Evolutionary conservation across 2,329 filamentous ascomycete species (phyloP), one percentile per base, ranked within the genome.

Genomic region (Elsinoe necatrix): DNA sequence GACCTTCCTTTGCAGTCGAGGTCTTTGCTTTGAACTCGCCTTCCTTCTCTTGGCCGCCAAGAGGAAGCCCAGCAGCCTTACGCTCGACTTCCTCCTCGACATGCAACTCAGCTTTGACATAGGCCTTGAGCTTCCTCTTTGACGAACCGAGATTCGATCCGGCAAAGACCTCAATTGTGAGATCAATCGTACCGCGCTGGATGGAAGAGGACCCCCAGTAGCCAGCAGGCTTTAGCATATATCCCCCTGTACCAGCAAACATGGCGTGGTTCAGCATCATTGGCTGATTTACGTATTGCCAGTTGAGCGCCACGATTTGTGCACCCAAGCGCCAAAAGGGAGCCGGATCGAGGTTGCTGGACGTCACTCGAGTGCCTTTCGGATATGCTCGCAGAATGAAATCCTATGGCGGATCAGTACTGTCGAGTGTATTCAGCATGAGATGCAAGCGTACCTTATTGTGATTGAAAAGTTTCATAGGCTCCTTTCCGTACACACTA

Each of bases 191-290:
- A n/a, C 59, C 63, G 18, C 62, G 56, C 27, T 61, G 55, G 5
- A 62, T 62, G 12, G 59, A 64, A 60, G 69, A 72, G 2, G 54
- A 31, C 12, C 29, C 41, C 48, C 83, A 84, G 68, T 90, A 93
- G 14, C 85, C 85, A 29, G 78, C 69, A 0, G 91, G 90, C 71
- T 96, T 96, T 60, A 93, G 77, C 1, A 91, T 82, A 87, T 89
- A 96, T 39, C 92, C 91, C 41, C 81, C 75, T 52, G 87, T 86
- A 8, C 83, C 87, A 1, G 83, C 80, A 70, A 95, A 95, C 89
- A 95, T 93, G 63, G 83, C 91, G 66, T 93, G 85, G 67, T 96
- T 96, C 12, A 95, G 79, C 92, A 96, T 96, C 85, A 95, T 95
- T 29, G 89, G 90, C 63, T 89, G 86, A 65, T 96, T 90, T 70